Percentiles rank a stretch among this genome's conserved stretches.
Evolutionary conservation across 2,329 filamentous ascomycete genomes (phyloP).

Genomic region (Fusarium newnesense): DNA sequence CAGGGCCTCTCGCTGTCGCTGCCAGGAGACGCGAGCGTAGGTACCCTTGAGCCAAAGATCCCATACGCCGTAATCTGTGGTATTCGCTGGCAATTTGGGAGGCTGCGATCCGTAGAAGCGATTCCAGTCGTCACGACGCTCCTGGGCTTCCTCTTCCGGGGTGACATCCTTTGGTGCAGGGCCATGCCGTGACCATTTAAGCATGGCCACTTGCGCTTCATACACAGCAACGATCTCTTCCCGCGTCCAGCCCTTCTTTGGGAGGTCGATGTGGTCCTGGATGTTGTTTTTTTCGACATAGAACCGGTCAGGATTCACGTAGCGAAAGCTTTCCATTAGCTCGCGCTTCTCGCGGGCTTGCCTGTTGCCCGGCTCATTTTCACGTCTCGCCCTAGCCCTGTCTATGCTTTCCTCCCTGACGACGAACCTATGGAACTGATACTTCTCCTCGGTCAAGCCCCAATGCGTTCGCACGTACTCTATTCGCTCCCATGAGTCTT

Average conservation of each 20-base stretch:
- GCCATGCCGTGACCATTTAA: not conserved
- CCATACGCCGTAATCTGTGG: not conserved
- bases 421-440: not conserved
- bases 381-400: not conserved
- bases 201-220: not conserved
- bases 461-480: not conserved
- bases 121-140: not conserved
- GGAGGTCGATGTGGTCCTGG: not conserved
- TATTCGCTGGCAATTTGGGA: not conserved
- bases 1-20: not conserved
- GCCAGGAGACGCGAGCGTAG: not conserved
- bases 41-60: not conserved
- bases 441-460: not conserved
- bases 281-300: accelerated
- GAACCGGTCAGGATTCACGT: not conserved
- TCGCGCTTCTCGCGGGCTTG: not conserved
- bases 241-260: not conserved
- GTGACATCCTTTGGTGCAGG: not conserved
- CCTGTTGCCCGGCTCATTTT: not conserved
- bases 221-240: not conserved
- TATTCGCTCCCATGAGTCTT: not conserved
- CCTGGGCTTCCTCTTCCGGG: not conserved
- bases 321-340: not conserved
- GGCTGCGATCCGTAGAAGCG: not conserved
- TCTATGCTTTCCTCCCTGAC: not conserved